Evolutionary conservation across 192 early-diverging fungal genomes (phyloP), one percentile per base, ranked within the genome.

Genomic region (Coemansia sp.): DNA sequence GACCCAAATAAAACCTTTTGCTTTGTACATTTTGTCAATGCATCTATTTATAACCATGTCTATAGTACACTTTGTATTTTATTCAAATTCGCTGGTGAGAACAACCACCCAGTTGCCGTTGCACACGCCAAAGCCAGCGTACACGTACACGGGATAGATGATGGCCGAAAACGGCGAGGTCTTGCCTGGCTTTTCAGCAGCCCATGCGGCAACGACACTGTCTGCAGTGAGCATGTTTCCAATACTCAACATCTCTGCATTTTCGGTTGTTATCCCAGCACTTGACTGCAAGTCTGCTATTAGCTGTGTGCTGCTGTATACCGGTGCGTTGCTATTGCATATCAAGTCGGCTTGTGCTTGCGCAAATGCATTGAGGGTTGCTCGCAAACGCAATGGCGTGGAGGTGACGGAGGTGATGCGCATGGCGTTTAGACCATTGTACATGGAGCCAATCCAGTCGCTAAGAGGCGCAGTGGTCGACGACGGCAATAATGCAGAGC

Each of bases 121-220:
- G 17, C 58, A 60, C 3, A 36, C 26, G 14, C 58, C 58, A 10
- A 60, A 15, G 39, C 58, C 58, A 4, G 36, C 58, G 25, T 60
- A 52, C 39, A 43, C 32, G 13, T 51, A 52, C 19, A 4, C 29
- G 0, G 37, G 49, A 23, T 45, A 26, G 5, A 51, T 25, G 11
- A 60, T 52, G 4, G 34, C 45, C 9, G 56, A 46, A 9, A 31
- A 26, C 33, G 29, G 29, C 33, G 42, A 34, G 17, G 10, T 22
- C 11, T 45, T 36, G 23, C 30, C 29, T 3, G 41, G 43, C 43
- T 1, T 9, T 1, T 14, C 34, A 17, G 22, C 15, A 17, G 21
- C 43, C 55, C 55, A 57, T 5, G 30, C 18, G 7, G 30, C 26
- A 32, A 57, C 7, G 15, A 43, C 43, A 1, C 26, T 15, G 23